Conservation (phyloP, 1,139 yeast genomes). For the Yamadazyma siamensis region DNA sequence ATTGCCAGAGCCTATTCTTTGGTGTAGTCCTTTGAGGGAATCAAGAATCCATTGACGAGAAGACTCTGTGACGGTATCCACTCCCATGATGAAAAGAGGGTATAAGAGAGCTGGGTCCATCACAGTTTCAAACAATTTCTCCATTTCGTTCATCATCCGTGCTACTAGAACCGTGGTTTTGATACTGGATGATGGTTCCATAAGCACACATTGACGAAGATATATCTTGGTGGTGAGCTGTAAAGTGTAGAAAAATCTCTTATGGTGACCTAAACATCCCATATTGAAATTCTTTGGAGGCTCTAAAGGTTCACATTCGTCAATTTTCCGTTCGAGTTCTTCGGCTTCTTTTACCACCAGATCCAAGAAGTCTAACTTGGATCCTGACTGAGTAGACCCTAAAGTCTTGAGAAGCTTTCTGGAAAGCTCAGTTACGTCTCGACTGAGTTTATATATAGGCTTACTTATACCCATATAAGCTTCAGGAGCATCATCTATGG, state of each 20-base stretch:
- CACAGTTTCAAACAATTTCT: conserved; percentile 6
- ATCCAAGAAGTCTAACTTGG: conserved; percentile 3
- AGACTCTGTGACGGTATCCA: conserved; percentile 7
- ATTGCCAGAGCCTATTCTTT: conserved; percentile 9
- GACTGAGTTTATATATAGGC: conserved; percentile 4
- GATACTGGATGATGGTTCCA: conserved; percentile 7
- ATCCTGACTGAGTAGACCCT: background rate
- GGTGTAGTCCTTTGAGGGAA: conserved; percentile 4
- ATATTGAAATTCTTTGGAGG: conserved; percentile 6
- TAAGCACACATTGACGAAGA: conserved; percentile 8
- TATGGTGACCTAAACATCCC: conserved; percentile 4
- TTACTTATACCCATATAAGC: conserved; percentile 11
- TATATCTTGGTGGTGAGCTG: conserved; percentile 6
- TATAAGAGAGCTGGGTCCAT: conserved; percentile 9
- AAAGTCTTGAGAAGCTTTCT: conserved; percentile 2
- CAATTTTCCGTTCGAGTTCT: conserved; percentile 5
- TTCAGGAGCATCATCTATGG: conserved; percentile 7
- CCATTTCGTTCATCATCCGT: conserved; percentile 4
- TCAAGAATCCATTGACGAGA: conserved; percentile 8
- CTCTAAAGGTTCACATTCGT: conserved; percentile 4
- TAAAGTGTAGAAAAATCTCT: conserved; percentile 5
- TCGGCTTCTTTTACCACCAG: conserved; percentile 7
- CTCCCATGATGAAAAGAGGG: conserved; percentile 10
- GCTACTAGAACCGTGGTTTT: conserved; percentile 6
- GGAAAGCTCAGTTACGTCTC: conserved; percentile 6